phyloP scores from a whole-genome alignment of 768 basidiomycete genomes.

The Xerocomellus chrysenteron region DNA sequence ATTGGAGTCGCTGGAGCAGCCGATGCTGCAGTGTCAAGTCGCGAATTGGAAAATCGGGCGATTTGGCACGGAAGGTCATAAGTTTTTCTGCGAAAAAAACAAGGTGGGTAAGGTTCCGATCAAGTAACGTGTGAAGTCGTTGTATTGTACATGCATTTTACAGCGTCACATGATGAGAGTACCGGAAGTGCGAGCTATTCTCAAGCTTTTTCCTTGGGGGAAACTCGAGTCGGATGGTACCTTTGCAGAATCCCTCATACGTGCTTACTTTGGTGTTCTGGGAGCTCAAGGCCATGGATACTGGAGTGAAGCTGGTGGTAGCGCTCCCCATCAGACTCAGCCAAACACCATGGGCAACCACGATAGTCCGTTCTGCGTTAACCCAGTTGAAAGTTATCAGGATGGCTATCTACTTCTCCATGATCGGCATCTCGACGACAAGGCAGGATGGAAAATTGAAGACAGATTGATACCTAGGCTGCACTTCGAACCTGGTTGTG shows the following conservation, averaged over 20 bases:
- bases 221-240: slow-evolving; percentile 42
- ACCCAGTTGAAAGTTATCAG: slow-evolving; percentile 24
- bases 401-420: slow-evolving; percentile 35
- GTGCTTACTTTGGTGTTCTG: slow-evolving; percentile 37
- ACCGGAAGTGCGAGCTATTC: slow-evolving; percentile 32
- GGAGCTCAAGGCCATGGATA: slow-evolving; percentile 41
- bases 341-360: slow-evolving; percentile 14
- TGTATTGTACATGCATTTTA: neutral
- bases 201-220: slow-evolving; percentile 44
- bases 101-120: slow-evolving; percentile 23
- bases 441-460: slow-evolving; percentile 39
- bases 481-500: slow-evolving; percentile 28
- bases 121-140: neutral
- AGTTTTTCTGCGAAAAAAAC: slow-evolving; percentile 35
- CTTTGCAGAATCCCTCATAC: slow-evolving; percentile 34
- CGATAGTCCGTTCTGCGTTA: slow-evolving; percentile 3
- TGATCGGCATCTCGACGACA: slow-evolving; percentile 30
- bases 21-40: slow-evolving; percentile 33
- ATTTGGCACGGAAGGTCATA: slow-evolving; percentile 31
- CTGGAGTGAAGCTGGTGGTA: slow-evolving; percentile 41
- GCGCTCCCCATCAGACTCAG: slow-evolving; percentile 29
- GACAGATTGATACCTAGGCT: slow-evolving; percentile 35
- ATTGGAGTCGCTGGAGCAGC: neutral
- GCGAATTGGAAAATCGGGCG: slow-evolving; percentile 35
- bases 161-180: slow-evolving; percentile 40